Conservation (phyloP, 2,329 filamentous ascomycete genomes). For the Cercospora brassicicola region DNA sequence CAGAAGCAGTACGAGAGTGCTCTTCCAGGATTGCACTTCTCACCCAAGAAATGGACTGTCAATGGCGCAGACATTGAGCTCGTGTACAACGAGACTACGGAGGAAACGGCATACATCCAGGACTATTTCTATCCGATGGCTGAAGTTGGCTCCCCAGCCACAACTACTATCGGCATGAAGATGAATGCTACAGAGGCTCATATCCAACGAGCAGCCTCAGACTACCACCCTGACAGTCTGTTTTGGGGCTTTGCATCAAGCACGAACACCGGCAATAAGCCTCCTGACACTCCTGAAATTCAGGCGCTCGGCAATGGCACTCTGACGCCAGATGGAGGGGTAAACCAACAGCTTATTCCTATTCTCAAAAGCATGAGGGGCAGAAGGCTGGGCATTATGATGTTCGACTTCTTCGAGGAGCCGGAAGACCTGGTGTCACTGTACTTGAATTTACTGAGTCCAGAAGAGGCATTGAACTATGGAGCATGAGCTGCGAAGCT, state of each 20-base stretch:
- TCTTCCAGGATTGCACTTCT: constrained; percentile 52
- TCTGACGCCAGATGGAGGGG: constrained; percentile 44
- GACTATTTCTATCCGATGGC: constrained; percentile 51
- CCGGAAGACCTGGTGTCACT: constrained; percentile 45
- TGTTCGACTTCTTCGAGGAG: constrained; percentile 55
- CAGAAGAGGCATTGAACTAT: constrained; percentile 20
- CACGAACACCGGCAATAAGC: constrained; percentile 44
- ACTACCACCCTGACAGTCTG: constrained; percentile 40
- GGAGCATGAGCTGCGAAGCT: neutral
- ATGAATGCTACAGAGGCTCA: constrained; percentile 47
- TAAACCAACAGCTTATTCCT: constrained; percentile 48
- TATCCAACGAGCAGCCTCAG: constrained; percentile 42
- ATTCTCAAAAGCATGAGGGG: constrained; percentile 44
- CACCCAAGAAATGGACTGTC: constrained; percentile 48
- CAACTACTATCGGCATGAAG: constrained; percentile 48
- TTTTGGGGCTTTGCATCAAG: constrained; percentile 54
- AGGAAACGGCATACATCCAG: constrained; percentile 50
- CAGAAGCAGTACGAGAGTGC: constrained; percentile 38
- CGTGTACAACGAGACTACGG: constrained; percentile 43
- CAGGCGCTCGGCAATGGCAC: constrained; percentile 50
- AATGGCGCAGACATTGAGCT: constrained; percentile 46
- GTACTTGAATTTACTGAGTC: constrained; percentile 38
- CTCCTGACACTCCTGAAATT: constrained; percentile 46
- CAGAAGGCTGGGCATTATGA: constrained; percentile 53
- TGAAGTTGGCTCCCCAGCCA: constrained; percentile 35